A percentile compares a stretch with the other conserved stretches of the same genome.
phyloP scores from a whole-genome alignment of 2,329 filamentous ascomycete species.

The Fusarium anguioides region DNA sequence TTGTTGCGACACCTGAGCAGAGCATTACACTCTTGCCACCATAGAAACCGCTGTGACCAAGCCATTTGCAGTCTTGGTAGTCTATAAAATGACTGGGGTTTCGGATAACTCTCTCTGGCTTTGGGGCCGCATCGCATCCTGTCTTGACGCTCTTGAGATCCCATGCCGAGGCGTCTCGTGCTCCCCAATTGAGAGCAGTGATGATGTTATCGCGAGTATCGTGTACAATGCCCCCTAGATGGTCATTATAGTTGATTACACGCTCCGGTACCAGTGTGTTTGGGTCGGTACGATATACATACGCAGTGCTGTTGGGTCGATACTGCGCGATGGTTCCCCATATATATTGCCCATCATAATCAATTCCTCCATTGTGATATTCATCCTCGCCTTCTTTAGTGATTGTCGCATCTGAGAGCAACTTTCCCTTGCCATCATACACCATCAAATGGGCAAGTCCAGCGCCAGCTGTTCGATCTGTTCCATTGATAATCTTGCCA shows the following conservation, averaged over 20 bases:
- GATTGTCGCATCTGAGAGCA: conserved; percentile 58
- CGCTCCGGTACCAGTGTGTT: conserved; percentile 49
- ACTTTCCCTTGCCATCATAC: conserved; percentile 55
- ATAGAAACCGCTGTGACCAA: conserved; percentile 54
- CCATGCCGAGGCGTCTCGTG: conserved; percentile 54
- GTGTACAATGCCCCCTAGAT: conserved; percentile 60
- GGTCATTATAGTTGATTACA: conserved; percentile 54
- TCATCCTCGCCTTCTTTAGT: conserved; percentile 51
- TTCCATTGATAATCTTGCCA: conserved; percentile 61
- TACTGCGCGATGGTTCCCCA: conserved; percentile 61
- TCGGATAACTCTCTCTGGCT: conserved; percentile 30
- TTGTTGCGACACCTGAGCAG: conserved; percentile 57
- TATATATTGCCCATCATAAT: conserved; percentile 59
- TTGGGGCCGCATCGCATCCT: conserved; percentile 31
- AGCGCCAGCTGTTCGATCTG: conserved; percentile 57
- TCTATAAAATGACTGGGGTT: conserved; percentile 60
- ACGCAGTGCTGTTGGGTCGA: conserved; percentile 59
- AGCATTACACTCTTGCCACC: conserved; percentile 57
- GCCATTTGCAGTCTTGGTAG: conserved; percentile 64
- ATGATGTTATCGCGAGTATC: conserved; percentile 51
- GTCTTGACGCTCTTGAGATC: conserved; percentile 37
- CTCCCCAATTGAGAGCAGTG: conserved; percentile 60
- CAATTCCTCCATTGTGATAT: conserved; percentile 61
- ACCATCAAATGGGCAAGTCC: conserved; percentile 60
- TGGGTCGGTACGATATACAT: conserved; percentile 54